Percentiles rank a stretch among this genome's conserved stretches.
phyloP scores from a whole-genome alignment of 805 yeast species.

The Candida nonsorbophila region DNA sequence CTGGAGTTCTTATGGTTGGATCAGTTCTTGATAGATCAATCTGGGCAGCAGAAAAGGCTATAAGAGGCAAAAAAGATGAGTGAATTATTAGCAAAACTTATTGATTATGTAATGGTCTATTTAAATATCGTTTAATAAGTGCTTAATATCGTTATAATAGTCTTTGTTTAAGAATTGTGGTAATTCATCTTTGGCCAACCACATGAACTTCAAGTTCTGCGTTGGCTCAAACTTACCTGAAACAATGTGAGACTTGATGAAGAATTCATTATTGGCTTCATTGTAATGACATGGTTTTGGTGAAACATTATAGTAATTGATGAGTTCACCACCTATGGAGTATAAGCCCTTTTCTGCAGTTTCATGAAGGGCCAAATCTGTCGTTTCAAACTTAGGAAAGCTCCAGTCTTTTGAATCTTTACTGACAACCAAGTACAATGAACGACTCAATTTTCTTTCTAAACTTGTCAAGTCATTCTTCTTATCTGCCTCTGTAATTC shows the following conservation, averaged over 20 bases:
- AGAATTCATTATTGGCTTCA: slow-evolving; percentile 47
- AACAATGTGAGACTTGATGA: slow-evolving; percentile 81
- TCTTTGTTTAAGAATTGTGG: slow-evolving; percentile 42
- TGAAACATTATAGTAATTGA: slow-evolving; percentile 91
- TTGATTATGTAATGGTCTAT: no score
- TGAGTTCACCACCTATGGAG: slow-evolving; percentile 62
- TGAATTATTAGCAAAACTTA: slow-evolving; percentile 9
- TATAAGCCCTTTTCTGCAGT: slow-evolving; percentile 74
- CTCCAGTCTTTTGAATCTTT: slow-evolving; percentile 51
- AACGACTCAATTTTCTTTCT: slow-evolving; percentile 74
- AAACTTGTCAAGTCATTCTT: slow-evolving; percentile 57
- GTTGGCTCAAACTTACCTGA: slow-evolving; percentile 66
- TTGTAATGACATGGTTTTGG: slow-evolving; percentile 73
- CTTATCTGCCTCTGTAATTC: slow-evolving; percentile 75
- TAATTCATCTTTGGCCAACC: slow-evolving; percentile 85
- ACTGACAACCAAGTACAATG: slow-evolving; percentile 71
- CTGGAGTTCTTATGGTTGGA: slow-evolving; percentile 91
- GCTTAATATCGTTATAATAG: slow-evolving; percentile 54
- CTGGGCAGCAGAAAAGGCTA: slow-evolving; percentile 80
- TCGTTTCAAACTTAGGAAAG: slow-evolving; percentile 63
- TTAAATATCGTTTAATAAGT: slow-evolving; percentile 39
- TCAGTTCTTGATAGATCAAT: slow-evolving; percentile 82
- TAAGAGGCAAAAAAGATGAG: slow-evolving; percentile 60
- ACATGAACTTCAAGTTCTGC: slow-evolving; percentile 50
- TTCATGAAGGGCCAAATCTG: slow-evolving; percentile 42